Evolutionary conservation across 2,329 filamentous ascomycete genomes (phyloP).

Genomic region (Paecilomyces niveus): DNA sequence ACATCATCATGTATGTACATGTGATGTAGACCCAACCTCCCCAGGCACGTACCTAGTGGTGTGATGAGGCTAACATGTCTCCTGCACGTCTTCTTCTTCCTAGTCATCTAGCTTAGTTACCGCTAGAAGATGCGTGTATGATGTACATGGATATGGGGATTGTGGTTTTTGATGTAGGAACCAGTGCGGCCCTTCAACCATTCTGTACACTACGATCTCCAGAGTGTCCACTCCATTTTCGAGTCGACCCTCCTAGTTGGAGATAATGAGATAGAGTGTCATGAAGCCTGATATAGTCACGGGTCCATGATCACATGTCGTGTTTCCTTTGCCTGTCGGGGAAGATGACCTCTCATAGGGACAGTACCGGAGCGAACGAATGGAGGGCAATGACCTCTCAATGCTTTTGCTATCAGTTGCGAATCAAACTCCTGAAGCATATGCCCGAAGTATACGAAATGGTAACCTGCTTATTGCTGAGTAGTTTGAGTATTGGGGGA

Average conservation of each 20-base stretch:
- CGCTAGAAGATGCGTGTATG: too few relatives aligned
- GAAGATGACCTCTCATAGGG: background rate
- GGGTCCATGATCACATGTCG: background rate
- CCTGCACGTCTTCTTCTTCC: background rate
- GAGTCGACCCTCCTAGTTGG: background rate
- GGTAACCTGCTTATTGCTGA: too few relatives aligned
- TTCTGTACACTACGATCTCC: background rate
- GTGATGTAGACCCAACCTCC: background rate
- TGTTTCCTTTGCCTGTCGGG: background rate
- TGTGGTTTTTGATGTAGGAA: too few relatives aligned
- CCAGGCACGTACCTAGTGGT: background rate
- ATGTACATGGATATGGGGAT: too few relatives aligned
- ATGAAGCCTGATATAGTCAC: background rate
- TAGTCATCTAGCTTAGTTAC: too few relatives aligned
- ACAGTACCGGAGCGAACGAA: background rate
- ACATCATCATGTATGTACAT: background rate
- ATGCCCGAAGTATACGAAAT: too few relatives aligned
- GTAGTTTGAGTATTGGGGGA: too few relatives aligned
- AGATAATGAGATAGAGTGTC: background rate
- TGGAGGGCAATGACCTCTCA: background rate
- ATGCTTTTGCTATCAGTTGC: too few relatives aligned
- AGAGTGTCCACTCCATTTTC: background rate
- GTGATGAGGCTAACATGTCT: background rate
- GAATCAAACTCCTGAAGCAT: too few relatives aligned
- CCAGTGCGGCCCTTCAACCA: background rate